Conservation (phyloP, 768 basidiomycete genomes). For the Asterophora parasitica region DNA sequence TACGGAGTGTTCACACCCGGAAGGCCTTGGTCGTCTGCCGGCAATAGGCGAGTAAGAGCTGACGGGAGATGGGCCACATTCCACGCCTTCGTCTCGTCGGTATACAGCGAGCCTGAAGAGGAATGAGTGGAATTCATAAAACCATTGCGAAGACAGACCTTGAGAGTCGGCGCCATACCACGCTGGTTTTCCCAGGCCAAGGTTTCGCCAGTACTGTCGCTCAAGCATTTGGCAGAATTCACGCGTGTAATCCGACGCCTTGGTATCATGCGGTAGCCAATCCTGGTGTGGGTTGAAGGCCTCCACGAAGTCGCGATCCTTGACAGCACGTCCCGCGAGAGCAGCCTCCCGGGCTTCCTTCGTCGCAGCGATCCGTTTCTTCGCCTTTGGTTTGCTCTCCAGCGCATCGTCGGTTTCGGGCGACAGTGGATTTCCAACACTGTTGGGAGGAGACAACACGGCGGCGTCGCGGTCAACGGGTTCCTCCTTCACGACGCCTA, state of each 20-base stretch:
- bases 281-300: conserved; percentile 66
- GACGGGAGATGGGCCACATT: conserved; percentile 93
- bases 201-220: conserved; percentile 87
- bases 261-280: conserved; percentile 79
- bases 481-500: conserved; percentile 44
- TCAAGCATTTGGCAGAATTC: conserved; percentile 88
- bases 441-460: conserved; percentile 39
- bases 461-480: conserved; percentile 29
- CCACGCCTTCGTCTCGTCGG: conserved; percentile 78
- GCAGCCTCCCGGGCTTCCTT: conserved; percentile 46
- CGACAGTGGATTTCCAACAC: conserved; percentile 28
- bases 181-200: conserved; percentile 82
- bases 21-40: conserved; percentile 59
- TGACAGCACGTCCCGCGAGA: conserved; percentile 41
- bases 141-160: conserved; percentile 38
- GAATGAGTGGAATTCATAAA: background rate
- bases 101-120: conserved; percentile 56
- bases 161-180: conserved; percentile 98
- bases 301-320: conserved; percentile 55
- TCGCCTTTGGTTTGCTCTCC: conserved; percentile 26
- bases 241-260: conserved; percentile 72
- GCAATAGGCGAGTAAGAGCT: conserved; percentile 75
- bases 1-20: conserved; percentile 98
- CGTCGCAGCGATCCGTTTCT: conserved; percentile 33
- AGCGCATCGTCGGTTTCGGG: conserved; percentile 15